Conservation (phyloP, 129 eudicot genomes). For the Centella asiatica region DNA sequence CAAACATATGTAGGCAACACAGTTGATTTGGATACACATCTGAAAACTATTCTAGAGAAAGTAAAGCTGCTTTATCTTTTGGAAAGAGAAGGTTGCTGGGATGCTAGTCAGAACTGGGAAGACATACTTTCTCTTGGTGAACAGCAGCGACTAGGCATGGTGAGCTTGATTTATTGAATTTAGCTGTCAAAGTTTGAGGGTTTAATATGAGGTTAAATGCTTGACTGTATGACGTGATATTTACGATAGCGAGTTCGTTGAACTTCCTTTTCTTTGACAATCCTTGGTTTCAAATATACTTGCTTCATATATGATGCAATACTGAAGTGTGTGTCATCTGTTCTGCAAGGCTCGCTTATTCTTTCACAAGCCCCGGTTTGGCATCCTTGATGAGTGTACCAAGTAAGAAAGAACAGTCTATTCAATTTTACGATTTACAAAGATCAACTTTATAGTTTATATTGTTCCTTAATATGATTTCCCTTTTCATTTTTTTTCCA, state of each 20-base stretch:
- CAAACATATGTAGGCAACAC: conserved; percentile 19
- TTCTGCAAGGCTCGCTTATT: conserved; percentile 85
- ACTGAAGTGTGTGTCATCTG: conserved; percentile 1
- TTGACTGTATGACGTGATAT: neutral
- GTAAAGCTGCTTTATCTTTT: conserved; percentile 72
- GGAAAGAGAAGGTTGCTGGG: conserved; percentile 97
- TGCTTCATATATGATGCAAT: neutral
- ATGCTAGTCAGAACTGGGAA: conserved; percentile 83
- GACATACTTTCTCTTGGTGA: conserved; percentile 95
- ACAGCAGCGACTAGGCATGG: conserved; percentile 97
- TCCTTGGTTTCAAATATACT: neutral
- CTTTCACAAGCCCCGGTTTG: conserved; percentile 94
- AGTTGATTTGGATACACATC: conserved; percentile 53
- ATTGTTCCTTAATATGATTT: neutral
- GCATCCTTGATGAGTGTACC: conserved; percentile 96
- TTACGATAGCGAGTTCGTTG: neutral
- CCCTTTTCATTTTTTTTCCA: neutral
- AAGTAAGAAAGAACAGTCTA: conserved; percentile 44
- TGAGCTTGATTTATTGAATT: conserved; percentile 21
- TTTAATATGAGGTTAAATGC: neutral
- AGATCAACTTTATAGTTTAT: no score
- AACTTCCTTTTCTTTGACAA: neutral
- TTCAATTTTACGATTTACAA: no score
- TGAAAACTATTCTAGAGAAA: conserved; percentile 63
- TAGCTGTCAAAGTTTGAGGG: neutral